These are phyloP conservation scores for Aechmea fasciata DNA, from an alignment of 176 grass and related monocot species.

Conservation along the genomic window DNA sequence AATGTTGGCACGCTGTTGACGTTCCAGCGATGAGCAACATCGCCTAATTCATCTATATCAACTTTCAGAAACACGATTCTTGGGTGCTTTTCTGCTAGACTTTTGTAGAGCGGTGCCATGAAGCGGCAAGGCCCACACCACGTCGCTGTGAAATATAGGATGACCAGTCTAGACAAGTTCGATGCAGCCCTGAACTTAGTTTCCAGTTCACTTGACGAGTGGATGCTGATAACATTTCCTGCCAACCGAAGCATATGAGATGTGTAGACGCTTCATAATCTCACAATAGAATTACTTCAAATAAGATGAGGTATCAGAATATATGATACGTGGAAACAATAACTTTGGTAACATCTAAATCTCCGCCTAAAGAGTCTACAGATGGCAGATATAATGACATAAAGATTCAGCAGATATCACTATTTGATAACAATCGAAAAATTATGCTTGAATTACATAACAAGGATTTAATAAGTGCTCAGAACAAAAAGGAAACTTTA, in stretches of 20 bases:
- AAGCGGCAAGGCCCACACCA: constrained; percentile 65
- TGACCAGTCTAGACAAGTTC: constrained; percentile 24
- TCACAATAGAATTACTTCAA: no score
- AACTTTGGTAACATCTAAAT: no score
- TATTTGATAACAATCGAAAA: neutral
- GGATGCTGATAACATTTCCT: constrained; percentile 37
- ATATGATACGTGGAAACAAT: neutral
- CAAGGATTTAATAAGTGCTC: neutral
- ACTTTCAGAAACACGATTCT: constrained; percentile 55
- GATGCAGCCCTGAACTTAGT: constrained; percentile 36
- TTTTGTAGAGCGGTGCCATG: constrained; percentile 55
- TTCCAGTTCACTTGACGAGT: constrained; percentile 38
- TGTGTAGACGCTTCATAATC: neutral
- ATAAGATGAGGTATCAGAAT: no score
- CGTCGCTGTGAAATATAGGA: constrained; percentile 64
- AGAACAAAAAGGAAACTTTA: constrained; percentile 5
- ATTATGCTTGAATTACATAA: neutral
- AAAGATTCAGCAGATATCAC: neutral
- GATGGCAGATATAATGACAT: neutral
- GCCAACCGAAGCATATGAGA: neutral
- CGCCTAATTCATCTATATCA: constrained; percentile 45
- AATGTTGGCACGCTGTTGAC: constrained; percentile 55
- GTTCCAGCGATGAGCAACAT: constrained; percentile 46
- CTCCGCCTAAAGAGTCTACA: neutral
- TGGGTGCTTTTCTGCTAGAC: constrained; percentile 43